A percentile compares a stretch with the other conserved stretches of the same genome.
Conservation (phyloP, 495 filamentous ascomycete species). For the Xylaria castorea region DNA sequence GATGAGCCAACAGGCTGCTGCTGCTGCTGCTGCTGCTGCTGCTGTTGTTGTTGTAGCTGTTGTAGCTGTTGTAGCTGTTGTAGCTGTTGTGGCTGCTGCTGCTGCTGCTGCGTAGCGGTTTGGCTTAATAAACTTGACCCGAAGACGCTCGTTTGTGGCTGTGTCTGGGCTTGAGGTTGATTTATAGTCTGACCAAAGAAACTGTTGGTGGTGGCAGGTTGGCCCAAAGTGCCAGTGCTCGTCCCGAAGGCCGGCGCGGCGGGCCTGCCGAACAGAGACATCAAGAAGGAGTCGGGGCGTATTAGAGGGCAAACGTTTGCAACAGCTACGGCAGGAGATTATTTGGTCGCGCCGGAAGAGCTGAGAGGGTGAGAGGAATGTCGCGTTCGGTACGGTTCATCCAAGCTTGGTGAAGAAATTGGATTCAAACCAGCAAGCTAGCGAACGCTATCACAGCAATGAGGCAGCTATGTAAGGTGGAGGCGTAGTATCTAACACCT, state of each 20-base stretch:
- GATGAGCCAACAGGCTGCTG: conserved; percentile 32
- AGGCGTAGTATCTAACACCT: neutral
- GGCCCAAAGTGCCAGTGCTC: conserved; percentile 26
- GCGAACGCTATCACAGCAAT: neutral
- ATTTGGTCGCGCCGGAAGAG: neutral
- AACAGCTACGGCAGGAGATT: neutral
- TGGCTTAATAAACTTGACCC: conserved; percentile 31
- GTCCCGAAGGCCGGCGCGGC: conserved; percentile 33
- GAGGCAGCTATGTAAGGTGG: neutral
- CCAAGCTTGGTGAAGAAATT: neutral
- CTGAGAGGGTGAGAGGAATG: neutral
- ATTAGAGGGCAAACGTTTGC: neutral
- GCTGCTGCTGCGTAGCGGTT: conserved; percentile 26
- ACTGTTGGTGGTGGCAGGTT: conserved; percentile 22
- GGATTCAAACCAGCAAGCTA: neutral
- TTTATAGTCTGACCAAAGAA: conserved; percentile 33
- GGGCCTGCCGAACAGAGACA: conserved; percentile 40
- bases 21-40: neutral
- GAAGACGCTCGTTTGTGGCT: conserved; percentile 29
- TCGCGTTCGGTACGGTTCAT: conserved; percentile 6
- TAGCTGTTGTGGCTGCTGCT: conserved; percentile 15
- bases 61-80: conserved; percentile 18
- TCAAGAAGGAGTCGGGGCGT: conserved; percentile 4
- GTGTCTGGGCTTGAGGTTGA: conserved; percentile 33
- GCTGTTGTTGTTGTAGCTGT: conserved; percentile 15